phyloP scores from a whole-genome alignment of 352 stramenopile genomes.

The Phytophthora ohioensis region DNA sequence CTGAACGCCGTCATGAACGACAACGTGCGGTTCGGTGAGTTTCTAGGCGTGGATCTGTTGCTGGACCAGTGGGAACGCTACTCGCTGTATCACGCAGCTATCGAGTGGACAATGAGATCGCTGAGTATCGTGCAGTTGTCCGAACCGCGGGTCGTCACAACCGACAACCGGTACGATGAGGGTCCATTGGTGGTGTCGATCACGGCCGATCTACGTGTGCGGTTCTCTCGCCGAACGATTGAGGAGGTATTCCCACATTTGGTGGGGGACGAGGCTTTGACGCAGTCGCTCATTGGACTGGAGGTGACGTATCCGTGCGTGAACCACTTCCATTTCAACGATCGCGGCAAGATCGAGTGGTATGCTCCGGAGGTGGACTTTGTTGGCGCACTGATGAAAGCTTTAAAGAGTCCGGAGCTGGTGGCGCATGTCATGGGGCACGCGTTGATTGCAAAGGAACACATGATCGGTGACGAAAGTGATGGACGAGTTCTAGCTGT shows the following conservation, averaged over 20 bases:
- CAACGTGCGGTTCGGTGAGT: slow-evolving; percentile 54
- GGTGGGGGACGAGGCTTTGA: slow-evolving; percentile 40
- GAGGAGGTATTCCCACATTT: slow-evolving; percentile 61
- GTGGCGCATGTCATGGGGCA: slow-evolving; percentile 45
- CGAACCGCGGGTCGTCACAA: slow-evolving; percentile 13
- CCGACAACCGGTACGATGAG: slow-evolving; percentile 41
- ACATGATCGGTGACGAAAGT: slow-evolving; percentile 52
- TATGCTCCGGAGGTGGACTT: slow-evolving; percentile 58
- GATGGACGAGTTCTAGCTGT: slow-evolving; percentile 26
- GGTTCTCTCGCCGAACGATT: slow-evolving; percentile 58
- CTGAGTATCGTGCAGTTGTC: slow-evolving; percentile 45
- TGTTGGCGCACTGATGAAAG: slow-evolving; percentile 37
- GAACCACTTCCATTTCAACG: slow-evolving; percentile 58
- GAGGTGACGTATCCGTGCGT: slow-evolving; percentile 54
- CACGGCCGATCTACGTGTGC: slow-evolving; percentile 43
- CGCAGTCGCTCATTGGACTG: slow-evolving; percentile 51
- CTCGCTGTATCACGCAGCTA: slow-evolving; percentile 49
- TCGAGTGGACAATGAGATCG: slow-evolving; percentile 57
- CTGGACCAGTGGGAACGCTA: slow-evolving; percentile 68
- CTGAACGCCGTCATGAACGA: slow-evolving; percentile 49
- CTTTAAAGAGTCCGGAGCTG: slow-evolving; percentile 38
- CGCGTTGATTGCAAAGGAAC: slow-evolving; percentile 50
- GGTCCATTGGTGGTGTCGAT: slow-evolving; percentile 38
- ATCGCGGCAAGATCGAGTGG: slow-evolving; percentile 48
- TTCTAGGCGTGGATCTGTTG: slow-evolving; percentile 48